Evolutionary conservation across 2,329 filamentous ascomycete genomes (phyloP), one percentile per base, ranked within the genome.

Genomic region (Aspergillus sp.): DNA sequence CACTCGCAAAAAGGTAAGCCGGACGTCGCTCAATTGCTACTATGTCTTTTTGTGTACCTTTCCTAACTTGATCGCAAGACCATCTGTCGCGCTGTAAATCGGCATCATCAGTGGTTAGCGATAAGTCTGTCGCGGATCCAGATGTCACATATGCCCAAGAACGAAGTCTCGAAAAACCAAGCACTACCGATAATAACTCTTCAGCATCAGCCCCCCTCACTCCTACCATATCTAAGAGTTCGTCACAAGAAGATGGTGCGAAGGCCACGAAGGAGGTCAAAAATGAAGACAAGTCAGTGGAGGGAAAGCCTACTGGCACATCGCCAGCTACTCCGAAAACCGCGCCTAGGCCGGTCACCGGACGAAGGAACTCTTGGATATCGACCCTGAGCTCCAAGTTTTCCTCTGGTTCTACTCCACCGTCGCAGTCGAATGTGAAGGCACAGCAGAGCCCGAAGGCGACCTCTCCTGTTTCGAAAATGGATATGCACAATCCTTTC

Each of bases 301-400:
- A 72, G 13, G 58, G 58, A 23, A 75, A 71, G 56, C 41, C 55
- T 36, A 62, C 64, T 13, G 67, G 61, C 3, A 47, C 66, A n/a
- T 64, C 69, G 8, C 65, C 66, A 15, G 57, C 59, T 11, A 15
- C 67, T 15, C 69, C 68, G 47, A 73, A 69, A 60, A 72, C 66
- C 21, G 61, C 67, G 4, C 69, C 69, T 7, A 73, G 71, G 68
- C 64, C 71, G 6, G 67, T 76, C 11, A 65, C 67, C 6, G 82
- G 86, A 56, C 85, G 92, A 65, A 80, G 86, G 58, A 88, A 88
- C 63, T 96, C 93, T 13, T 99, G 95, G 95, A 93, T 98, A 71
- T 91, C 91, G 59, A 96, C 88, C 71, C 87, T 98, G 66, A 96
- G 92, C 65, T 94, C 91, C 66, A 97, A 96, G 74, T 96, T 98